These are phyloP conservation scores for Ascoidea rubescens DNA, from an alignment of 805 yeast genomes.

Conservation along the genomic window DNA sequence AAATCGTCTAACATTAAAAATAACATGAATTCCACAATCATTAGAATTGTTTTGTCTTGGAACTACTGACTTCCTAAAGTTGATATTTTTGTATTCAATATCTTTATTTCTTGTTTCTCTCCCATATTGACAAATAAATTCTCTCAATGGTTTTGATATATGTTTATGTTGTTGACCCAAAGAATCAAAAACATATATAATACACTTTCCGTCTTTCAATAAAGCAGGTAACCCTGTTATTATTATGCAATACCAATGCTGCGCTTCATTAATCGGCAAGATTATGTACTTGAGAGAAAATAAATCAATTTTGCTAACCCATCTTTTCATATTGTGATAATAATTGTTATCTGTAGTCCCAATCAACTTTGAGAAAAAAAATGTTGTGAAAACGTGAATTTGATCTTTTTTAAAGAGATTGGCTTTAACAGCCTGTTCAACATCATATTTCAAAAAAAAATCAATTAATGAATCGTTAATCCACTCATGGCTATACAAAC, in stretches of 20 bases:
- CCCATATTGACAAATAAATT: slow-evolving; percentile 56
- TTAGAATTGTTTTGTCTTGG: slow-evolving; percentile 81
- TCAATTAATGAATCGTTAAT: slow-evolving; percentile 82
- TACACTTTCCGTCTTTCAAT: slow-evolving; percentile 15
- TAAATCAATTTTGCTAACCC: slow-evolving; percentile 64
- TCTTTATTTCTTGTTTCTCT: slow-evolving; percentile 40
- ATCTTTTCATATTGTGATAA: slow-evolving; percentile 54
- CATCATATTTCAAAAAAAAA: slow-evolving; percentile 56
- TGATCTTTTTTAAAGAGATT: slow-evolving; percentile 21
- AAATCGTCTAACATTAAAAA: slow-evolving; percentile 54
- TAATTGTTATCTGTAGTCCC: slow-evolving; percentile 22
- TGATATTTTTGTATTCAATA: slow-evolving; percentile 32
- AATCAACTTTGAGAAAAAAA: slow-evolving; percentile 59
- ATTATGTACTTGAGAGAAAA: slow-evolving; percentile 46
- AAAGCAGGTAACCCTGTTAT: slow-evolving; percentile 36
- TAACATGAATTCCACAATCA: slow-evolving; percentile 91
- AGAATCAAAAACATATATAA: slow-evolving; percentile 63
- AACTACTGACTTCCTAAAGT: slow-evolving; percentile 37
- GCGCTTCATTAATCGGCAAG: slow-evolving; percentile 67
- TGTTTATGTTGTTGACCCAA: slow-evolving; percentile 43
- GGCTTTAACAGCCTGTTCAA: slow-evolving; percentile 12
- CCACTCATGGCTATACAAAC: slow-evolving; percentile 73
- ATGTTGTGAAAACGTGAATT: slow-evolving; percentile 60
- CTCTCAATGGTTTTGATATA: slow-evolving; percentile 36
- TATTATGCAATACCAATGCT: slow-evolving; percentile 83